Evolutionary conservation across 2,329 filamentous ascomycete genomes (phyloP).

Genomic region (Colletotrichum neosansevieriae): DNA sequence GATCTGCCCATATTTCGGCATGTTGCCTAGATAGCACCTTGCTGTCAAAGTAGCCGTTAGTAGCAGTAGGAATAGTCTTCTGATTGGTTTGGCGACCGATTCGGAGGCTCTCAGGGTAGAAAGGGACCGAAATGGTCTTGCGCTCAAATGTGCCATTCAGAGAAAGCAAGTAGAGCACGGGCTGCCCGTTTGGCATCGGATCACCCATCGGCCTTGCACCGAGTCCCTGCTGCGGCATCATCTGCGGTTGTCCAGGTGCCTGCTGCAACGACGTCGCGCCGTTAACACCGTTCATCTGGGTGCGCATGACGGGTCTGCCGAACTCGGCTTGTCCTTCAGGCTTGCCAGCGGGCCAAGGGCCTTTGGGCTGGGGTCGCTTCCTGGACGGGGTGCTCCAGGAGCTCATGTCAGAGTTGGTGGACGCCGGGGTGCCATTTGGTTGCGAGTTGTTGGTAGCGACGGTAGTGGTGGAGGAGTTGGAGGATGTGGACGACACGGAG

Average conservation of each 20-base stretch:
- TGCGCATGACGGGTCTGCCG: slow-evolving; percentile 57
- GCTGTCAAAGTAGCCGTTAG: slow-evolving; percentile 97
- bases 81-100: slow-evolving; percentile 98
- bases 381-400: slow-evolving; percentile 63
- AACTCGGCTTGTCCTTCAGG: slow-evolving; percentile 62
- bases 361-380: slow-evolving; percentile 65
- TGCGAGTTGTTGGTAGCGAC: slow-evolving; percentile 71
- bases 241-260: slow-evolving; percentile 53
- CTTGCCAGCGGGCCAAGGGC: slow-evolving; percentile 63
- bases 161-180: slow-evolving; percentile 86
- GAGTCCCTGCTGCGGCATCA: slow-evolving; percentile 57
- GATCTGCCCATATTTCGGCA: slow-evolving; percentile 92
- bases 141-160: slow-evolving; percentile 97
- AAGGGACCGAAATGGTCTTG: slow-evolving; percentile 95
- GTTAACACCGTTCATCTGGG: slow-evolving; percentile 41
- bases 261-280: slow-evolving; percentile 53
- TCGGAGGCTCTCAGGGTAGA: slow-evolving; percentile 90
- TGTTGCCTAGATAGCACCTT: slow-evolving; percentile 97
- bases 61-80: slow-evolving; percentile 90
- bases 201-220: slow-evolving; percentile 75
- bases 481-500: slow-evolving; percentile 78
- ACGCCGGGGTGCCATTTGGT: slow-evolving; percentile 69
- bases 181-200: slow-evolving; percentile 72
- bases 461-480: slow-evolving; percentile 71
- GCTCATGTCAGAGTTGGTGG: slow-evolving; percentile 60